Evolutionary conservation across 2,329 filamentous ascomycete genomes (phyloP).

Genomic region (Botrytis deweyae): DNA sequence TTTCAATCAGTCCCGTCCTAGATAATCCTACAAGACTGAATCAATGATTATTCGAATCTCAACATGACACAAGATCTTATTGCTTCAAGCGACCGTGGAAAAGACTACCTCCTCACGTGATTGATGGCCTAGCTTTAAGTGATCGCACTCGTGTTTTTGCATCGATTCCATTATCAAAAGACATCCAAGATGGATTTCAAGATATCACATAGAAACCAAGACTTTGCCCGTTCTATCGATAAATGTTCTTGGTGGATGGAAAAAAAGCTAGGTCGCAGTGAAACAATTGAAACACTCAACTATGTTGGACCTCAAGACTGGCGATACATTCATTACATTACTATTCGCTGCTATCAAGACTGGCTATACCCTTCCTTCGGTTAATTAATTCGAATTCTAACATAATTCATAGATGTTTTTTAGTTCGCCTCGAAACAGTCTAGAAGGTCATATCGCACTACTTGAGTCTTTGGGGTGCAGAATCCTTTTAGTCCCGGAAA

Average conservation of each 20-base stretch:
- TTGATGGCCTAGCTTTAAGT: not conserved
- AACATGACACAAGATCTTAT: not conserved
- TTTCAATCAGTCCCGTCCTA: not conserved
- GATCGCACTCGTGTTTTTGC: not conserved
- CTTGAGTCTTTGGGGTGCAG: not conserved
- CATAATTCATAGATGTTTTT: not conserved
- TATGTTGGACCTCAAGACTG: not conserved
- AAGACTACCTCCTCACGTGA: not conserved
- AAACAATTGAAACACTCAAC: constrained; percentile 1
- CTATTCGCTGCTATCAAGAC: constrained; percentile 5
- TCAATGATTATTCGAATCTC: not conserved
- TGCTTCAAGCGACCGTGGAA: not conserved
- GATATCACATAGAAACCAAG: not conserved
- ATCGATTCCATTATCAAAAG: not conserved
- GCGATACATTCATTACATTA: constrained; percentile 4
- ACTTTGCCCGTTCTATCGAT: not conserved
- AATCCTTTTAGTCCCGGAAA: not conserved
- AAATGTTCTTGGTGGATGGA: constrained; percentile 6
- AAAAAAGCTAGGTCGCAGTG: not conserved
- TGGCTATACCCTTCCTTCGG: not conserved
- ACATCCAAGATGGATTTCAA: not conserved
- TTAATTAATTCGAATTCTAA: not conserved
- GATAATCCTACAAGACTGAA: not conserved
- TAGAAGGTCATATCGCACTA: not conserved
- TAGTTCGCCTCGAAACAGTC: not conserved